Base-by-base conservation (phyloP, 352 stramenopile genomes). In the Blastocystis hominis region DNA sequence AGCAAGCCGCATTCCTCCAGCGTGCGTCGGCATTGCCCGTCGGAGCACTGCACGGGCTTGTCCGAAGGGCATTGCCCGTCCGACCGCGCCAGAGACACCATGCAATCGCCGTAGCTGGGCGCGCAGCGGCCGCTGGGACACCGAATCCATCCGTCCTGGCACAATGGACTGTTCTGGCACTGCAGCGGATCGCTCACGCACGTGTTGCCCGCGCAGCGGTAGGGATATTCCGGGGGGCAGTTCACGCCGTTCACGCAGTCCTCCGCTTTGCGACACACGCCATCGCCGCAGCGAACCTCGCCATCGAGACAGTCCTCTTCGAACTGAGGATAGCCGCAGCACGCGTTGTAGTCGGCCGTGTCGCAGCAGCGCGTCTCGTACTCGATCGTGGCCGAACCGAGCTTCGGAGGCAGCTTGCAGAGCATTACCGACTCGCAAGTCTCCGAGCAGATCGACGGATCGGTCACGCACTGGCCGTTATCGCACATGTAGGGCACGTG, bases 201-300 rank as follows among this genome's bases (percentile, higher is more conserved):
- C n/a, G 53, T 46, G 30, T 84, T 64, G 30, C 62, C 44, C 13
- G 15, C 20, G 38, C 72, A 84, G 1, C 72, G 72, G 20, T 84
- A 84, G 50, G 72, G 72, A 20, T 84, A 84, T 38, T 84, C 72
- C n/a, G 13, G 9, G 9, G 72, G 72, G 46, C 72, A 84, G 34
- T 84, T 84, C 17, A 66, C 44, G 4, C 72, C 72, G 46, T 84
- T 84, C 55, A 84, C 47, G 34, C 72, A 84, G 9, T 84, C 13
- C 24, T 42, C 50, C 44, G 9, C 15, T 1, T 5, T 24, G 13
- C 72, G 54, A 68, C 72, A 84, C 34, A 84, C 72, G 4, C 72
- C 72, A 46, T 84, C 47, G 20, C 24, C 7, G 46, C 72, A 84
- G 13, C 47, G 50, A 40, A 53, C 36, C 68, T 84, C 34, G 13